A percentile compares a stretch with the other conserved stretches of the same genome.
phyloP scores from a whole-genome alignment of 495 filamentous ascomycete genomes.

The Trichoderma asperelloides region DNA sequence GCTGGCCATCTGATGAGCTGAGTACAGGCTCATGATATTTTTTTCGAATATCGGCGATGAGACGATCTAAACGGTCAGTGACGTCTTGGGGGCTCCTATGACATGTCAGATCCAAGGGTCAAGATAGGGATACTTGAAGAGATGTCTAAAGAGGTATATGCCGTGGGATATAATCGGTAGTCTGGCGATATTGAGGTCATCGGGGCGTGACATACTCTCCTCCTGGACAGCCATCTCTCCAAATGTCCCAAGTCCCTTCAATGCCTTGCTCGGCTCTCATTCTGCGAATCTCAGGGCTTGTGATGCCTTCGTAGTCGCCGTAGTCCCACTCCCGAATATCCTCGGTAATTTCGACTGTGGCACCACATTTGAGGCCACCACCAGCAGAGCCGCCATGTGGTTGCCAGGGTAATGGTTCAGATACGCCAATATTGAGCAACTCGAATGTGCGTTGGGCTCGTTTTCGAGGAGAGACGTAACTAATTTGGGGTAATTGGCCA shows the following conservation, averaged over 20 bases:
- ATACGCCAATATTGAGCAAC: conserved; percentile 56
- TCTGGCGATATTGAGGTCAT: neutral
- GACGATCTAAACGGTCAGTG: conserved; percentile 55
- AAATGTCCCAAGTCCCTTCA: conserved; percentile 65
- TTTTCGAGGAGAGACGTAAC: conserved; percentile 77
- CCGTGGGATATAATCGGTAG: neutral
- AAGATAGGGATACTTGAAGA: conserved; percentile 11
- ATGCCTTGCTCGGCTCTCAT: conserved; percentile 51
- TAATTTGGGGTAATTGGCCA: conserved; percentile 14
- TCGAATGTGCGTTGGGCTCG: conserved; percentile 84
- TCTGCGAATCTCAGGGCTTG: conserved; percentile 57
- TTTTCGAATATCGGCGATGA: conserved; percentile 64
- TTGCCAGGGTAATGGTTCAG: conserved; percentile 36
- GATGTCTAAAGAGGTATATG: conserved; percentile 13
- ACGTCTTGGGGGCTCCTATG: conserved; percentile 53
- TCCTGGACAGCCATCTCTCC: conserved; percentile 68
- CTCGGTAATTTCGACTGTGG: conserved; percentile 58
- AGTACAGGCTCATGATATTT: conserved; percentile 37
- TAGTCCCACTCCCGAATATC: conserved; percentile 93
- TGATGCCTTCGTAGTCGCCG: conserved; percentile 89
- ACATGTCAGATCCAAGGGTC: conserved; percentile 25
- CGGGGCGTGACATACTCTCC: conserved; percentile 47
- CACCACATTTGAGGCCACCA: conserved; percentile 29
- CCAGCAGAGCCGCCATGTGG: conserved; percentile 26
- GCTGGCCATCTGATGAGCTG: conserved; percentile 33